Evolutionary conservation across 2,329 filamentous ascomycete species (phyloP), one percentile per base, ranked within the genome.

Genomic region (Neonectria sp.): DNA sequence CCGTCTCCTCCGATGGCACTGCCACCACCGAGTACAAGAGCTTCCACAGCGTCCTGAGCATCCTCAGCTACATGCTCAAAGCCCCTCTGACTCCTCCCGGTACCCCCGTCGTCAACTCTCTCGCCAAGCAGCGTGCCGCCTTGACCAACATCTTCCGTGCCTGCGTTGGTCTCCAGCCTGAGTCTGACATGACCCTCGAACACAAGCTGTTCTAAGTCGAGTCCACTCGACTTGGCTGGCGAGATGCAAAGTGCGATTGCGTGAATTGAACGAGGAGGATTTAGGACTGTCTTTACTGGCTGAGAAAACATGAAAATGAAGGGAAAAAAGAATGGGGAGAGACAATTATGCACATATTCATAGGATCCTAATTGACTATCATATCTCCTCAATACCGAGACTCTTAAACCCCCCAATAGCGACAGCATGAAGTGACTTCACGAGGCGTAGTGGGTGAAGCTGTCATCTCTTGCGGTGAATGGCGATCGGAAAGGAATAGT

Each of bases 61-160:
- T 99, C 71, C 91, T 99, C 76, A 97, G 95, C 89, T 99, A 98
- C 88, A 99, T 99, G 96, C 92, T 99, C 79, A 91, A 96, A 91
- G 96, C 96, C 63, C 96, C 96, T 45, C 83, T 98, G 82, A 98
- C 95, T 43, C 96, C 96, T 55, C 92, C 95, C 2, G 96, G 96
- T 73, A 97, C 96, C 12, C 96, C 96, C 4, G 96, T 99, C 67
- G 89, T 99, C 85, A 99, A 99, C 79, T 90, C 96, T 66, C 89
- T 99, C 73, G 94, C 92, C 79, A 99, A 99, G 90, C 96, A 99
- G 88, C 94, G 96, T 74, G 92, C 91, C 73, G 95, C 95, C 49
- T 83, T 99, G 81, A 96, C 93, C 82, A 99, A 99, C 87, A 98
- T 99, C 84, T 97, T 99, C 91, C 95, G 95, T 78, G 96, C 96